Percentiles rank a stretch among this genome's conserved stretches.
Evolutionary conservation across 2,329 filamentous ascomycete genomes (phyloP).

Genomic region (Didymella segeticola): DNA sequence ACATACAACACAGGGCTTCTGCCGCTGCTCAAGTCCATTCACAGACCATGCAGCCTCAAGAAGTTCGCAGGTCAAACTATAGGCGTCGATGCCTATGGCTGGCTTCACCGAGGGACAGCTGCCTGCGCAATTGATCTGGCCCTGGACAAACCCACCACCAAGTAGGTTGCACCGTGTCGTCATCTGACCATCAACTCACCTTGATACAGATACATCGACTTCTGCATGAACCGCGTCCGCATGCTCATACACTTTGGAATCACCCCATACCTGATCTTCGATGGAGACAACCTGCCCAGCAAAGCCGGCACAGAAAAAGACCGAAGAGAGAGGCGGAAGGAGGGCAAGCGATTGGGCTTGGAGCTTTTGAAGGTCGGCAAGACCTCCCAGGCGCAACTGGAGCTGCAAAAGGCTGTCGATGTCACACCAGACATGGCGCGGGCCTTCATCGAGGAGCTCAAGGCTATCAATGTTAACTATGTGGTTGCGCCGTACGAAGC

Average conservation of each 20-base stretch:
- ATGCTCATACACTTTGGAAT: slow-evolving; percentile 96
- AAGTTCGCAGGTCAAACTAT: slow-evolving; percentile 87
- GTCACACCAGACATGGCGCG: slow-evolving; percentile 96
- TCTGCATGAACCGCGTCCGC: slow-evolving; percentile 84
- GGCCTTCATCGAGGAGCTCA: slow-evolving; percentile 88
- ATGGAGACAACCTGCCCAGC: slow-evolving; percentile 93
- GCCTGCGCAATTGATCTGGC: slow-evolving; percentile 91
- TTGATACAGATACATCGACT: slow-evolving; percentile 79
- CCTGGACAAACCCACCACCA: slow-evolving; percentile 83
- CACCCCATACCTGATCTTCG: slow-evolving; percentile 94
- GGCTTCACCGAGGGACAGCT: slow-evolving; percentile 93
- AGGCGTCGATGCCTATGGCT: slow-evolving; percentile 96
- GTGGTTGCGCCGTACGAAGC: slow-evolving; percentile 97
- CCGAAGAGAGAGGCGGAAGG: slow-evolving; percentile 75
- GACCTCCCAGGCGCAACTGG: slow-evolving; percentile 76
- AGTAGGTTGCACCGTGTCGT: slow-evolving; percentile 60
- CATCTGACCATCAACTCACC: slow-evolving; percentile 17
- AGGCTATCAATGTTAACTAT: slow-evolving; percentile 79
- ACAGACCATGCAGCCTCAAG: slow-evolving; percentile 84
- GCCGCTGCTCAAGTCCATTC: slow-evolving; percentile 93
- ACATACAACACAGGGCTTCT: slow-evolving; percentile 72
- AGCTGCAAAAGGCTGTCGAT: slow-evolving; percentile 94
- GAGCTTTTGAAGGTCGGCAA: slow-evolving; percentile 85
- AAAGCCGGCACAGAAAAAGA: slow-evolving; percentile 87
- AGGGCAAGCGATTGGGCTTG: slow-evolving; percentile 76